These are phyloP conservation scores for Cutaneotrichosporon mucoides DNA, from an alignment of 1,284 basidiomycete genomes.

Conservation along the genomic window DNA sequence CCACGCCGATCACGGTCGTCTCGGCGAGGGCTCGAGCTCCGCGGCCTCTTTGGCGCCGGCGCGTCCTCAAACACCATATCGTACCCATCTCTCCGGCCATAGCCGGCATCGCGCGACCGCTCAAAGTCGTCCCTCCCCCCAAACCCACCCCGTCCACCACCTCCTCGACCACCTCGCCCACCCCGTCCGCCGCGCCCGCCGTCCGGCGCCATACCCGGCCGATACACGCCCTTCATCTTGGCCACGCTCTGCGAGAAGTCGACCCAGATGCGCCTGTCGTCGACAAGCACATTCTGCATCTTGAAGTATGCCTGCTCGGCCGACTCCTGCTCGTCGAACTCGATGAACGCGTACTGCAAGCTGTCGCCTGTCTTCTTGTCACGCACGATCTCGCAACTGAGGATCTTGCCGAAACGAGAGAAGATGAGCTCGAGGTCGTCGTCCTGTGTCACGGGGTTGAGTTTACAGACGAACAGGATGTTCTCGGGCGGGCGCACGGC, in stretches of 20 bases:
- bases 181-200: slow-evolving; percentile 23
- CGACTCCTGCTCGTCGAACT: slow-evolving; percentile 88
- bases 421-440: slow-evolving; percentile 98
- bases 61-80: slow-evolving; percentile 12
- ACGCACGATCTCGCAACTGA: slow-evolving; percentile 94
- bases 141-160: slow-evolving; percentile 31
- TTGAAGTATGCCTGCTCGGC: slow-evolving; percentile 99
- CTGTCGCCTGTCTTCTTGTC: slow-evolving; percentile 95
- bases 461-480: slow-evolving; percentile 96
- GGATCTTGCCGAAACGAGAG: slow-evolving; percentile 87
- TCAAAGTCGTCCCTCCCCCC: slow-evolving; percentile 22
- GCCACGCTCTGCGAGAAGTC: slow-evolving; percentile 93
- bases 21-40: slow-evolving; percentile 25
- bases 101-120: slow-evolving; percentile 12
- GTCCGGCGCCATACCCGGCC: slow-evolving; percentile 18
- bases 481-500: slow-evolving; percentile 98
- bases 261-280: slow-evolving; percentile 97
- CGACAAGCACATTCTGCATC: slow-evolving; percentile 99
- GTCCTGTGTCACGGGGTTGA: slow-evolving; percentile 90
- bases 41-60: slow-evolving; percentile 15
- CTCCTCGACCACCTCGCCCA: slow-evolving; percentile 25
- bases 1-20: slow-evolving; percentile 8
- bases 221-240: slow-evolving; percentile 53
- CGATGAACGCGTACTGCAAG: slow-evolving; percentile 97
- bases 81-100: slow-evolving; percentile 11